phyloP scores from a whole-genome alignment of 108 stramenopile species.

The Pseudonitzschia pungens region DNA sequence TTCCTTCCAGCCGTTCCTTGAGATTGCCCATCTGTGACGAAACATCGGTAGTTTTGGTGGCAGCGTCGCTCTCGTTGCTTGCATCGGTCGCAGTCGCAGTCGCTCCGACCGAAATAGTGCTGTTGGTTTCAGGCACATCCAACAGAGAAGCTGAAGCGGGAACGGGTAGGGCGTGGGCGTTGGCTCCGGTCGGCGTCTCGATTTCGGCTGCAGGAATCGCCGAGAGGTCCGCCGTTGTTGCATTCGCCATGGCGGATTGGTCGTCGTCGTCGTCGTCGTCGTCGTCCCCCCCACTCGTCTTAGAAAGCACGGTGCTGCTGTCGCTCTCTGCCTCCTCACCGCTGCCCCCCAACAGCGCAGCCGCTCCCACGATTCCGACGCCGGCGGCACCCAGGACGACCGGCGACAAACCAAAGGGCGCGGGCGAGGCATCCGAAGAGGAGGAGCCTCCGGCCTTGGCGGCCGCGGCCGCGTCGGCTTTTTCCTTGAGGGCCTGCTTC shows the following conservation, averaged over 20 bases:
- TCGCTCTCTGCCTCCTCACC: slow-evolving; percentile 11
- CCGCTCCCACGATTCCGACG: background rate
- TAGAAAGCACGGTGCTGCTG: background rate
- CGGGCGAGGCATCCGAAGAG: background rate
- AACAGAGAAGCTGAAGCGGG: background rate
- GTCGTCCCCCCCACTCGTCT: too few species aligned
- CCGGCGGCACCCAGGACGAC: background rate
- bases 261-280: background rate
- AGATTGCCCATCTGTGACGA: background rate
- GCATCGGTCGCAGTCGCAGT: background rate
- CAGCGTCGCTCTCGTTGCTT: background rate
- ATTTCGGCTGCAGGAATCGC: background rate
- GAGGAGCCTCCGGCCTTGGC: slow-evolving; percentile 1
- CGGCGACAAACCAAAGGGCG: background rate
- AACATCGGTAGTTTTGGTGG: background rate
- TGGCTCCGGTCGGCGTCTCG: background rate
- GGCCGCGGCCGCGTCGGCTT: background rate
- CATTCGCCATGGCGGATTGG: background rate
- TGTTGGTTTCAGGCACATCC: background rate
- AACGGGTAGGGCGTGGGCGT: background rate
- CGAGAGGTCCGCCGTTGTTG: background rate
- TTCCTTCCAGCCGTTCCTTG: background rate
- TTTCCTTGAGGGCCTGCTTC: background rate
- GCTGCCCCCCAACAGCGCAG: background rate
- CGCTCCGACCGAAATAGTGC: background rate